phyloP scores from a whole-genome alignment of 2,329 filamentous ascomycete genomes.

The Cercospora citrullina region DNA sequence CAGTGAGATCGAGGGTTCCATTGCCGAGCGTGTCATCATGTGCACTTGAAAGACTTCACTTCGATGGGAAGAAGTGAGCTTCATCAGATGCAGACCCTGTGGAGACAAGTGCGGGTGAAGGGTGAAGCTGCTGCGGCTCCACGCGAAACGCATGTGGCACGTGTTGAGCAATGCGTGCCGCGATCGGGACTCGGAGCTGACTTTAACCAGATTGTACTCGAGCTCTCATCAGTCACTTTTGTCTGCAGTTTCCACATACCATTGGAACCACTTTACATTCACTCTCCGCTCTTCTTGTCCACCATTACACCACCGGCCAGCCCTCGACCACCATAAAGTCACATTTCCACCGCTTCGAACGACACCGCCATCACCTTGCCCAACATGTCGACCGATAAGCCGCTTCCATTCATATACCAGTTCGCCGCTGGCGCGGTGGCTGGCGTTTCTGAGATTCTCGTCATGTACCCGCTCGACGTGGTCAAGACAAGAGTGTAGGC shows the following conservation, averaged over 20 bases:
- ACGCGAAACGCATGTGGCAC: background rate
- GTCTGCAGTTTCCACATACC: background rate
- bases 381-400: conserved; percentile 61
- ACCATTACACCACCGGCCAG: background rate
- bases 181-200: conserved; percentile 1
- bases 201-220: conserved; percentile 2
- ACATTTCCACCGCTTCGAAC: background rate
- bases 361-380: conserved; percentile 6
- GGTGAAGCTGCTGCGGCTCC: background rate
- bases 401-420: conserved; percentile 90
- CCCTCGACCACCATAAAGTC: background rate
- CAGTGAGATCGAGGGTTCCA: background rate
- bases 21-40: background rate
- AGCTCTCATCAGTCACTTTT: conserved; percentile 9
- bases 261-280: background rate
- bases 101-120: background rate
- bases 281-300: background rate
- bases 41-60: background rate
- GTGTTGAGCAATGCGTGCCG: background rate
- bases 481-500: conserved; percentile 95
- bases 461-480: conserved; percentile 96
- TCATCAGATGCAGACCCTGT: background rate
- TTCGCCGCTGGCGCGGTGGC: conserved; percentile 96
- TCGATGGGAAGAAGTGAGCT: background rate
- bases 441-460: conserved; percentile 77